Evolutionary conservation across 2,329 filamentous ascomycete species (phyloP).

Genomic region (Fusarium pseudoanthophilum): DNA sequence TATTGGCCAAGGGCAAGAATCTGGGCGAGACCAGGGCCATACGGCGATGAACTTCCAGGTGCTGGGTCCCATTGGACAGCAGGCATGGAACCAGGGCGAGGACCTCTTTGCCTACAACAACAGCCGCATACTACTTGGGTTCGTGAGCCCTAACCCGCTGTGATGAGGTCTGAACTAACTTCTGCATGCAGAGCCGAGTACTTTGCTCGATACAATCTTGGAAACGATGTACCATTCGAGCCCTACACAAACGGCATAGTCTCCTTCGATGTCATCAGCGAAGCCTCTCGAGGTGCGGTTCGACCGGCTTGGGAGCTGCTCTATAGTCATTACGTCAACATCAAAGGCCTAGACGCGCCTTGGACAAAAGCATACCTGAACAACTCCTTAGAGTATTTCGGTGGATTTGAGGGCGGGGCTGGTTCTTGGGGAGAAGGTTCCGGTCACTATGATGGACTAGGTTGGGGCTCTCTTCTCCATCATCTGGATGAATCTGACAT

Average conservation of each 20-base stretch:
- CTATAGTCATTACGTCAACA: constrained; percentile 20
- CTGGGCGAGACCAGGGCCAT: constrained; percentile 30
- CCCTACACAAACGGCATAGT: constrained; percentile 27
- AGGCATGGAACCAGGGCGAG: constrained; percentile 27
- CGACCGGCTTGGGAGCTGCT: constrained; percentile 17
- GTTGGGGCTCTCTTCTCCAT: constrained; percentile 1
- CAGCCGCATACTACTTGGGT: constrained; percentile 34
- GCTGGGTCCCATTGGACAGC: constrained; percentile 15
- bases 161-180: not conserved
- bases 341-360: constrained; percentile 25
- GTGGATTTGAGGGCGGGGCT: not conserved
- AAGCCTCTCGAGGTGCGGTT: constrained; percentile 9
- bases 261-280: constrained; percentile 10
- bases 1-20: constrained; percentile 28
- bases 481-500: not conserved
- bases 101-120: constrained; percentile 30
- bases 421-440: not conserved
- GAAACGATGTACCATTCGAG: constrained; percentile 29
- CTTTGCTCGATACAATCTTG: constrained; percentile 26
- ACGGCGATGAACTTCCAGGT: constrained; percentile 13
- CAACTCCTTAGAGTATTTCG: not conserved
- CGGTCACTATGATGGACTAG: not conserved
- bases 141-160: not conserved
- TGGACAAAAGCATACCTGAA: constrained; percentile 31
- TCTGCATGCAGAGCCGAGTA: constrained; percentile 13